These are phyloP conservation scores for Galium porrigens DNA, from an alignment of 305 asterid species.

Conservation along the genomic window DNA sequence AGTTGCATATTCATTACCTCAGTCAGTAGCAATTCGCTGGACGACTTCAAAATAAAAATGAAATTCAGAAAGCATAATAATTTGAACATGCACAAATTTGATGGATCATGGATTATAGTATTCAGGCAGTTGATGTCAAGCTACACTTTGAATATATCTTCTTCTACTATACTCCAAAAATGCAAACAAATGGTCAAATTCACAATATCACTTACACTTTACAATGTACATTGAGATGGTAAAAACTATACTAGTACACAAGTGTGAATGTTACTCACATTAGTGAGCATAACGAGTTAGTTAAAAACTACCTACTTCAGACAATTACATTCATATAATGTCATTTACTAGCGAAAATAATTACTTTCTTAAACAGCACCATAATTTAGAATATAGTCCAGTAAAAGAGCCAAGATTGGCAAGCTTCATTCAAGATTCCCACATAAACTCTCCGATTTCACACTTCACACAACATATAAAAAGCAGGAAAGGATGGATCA, in stretches of 20 bases:
- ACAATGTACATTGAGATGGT: not conserved
- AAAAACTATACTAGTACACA: not conserved
- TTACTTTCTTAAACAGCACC: not conserved
- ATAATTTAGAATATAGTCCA: not conserved
- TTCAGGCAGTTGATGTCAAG: not conserved
- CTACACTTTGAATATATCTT: not conserved
- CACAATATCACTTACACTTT: not conserved
- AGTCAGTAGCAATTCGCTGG: not conserved
- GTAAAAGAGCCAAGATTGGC: not conserved
- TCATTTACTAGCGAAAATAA: not conserved
- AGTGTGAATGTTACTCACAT: not conserved
- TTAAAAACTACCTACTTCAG: not conserved
- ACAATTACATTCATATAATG: not conserved
- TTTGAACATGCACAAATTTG: not conserved
- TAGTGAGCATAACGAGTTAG: not conserved
- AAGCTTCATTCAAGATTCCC: not conserved
- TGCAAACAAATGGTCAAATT: not conserved
- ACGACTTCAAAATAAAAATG: not conserved
- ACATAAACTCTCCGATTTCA: not conserved
- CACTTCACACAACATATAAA: not conserved
- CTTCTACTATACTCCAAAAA: not conserved
- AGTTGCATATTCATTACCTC: not conserved
- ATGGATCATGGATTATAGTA: not conserved
- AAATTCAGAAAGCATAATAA: not conserved
- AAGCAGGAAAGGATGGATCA: constrained; percentile 6